phyloP scores from a whole-genome alignment of 1,284 basidiomycete genomes.

The Ceratobasidium theobromae region DNA sequence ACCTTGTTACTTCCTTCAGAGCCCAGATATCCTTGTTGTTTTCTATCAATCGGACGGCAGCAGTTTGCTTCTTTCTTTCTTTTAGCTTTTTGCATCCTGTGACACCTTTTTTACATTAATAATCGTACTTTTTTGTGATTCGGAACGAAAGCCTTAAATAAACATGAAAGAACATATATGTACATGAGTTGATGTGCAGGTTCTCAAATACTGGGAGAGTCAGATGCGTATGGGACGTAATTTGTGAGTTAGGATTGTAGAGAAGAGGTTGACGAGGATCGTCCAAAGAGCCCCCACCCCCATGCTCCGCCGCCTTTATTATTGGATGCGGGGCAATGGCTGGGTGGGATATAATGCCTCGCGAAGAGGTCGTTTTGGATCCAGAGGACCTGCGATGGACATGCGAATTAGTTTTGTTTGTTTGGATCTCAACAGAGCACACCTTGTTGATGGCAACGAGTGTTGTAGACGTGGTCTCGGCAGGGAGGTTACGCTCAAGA shows the following conservation, averaged over 20 bases:
- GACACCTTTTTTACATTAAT: not conserved
- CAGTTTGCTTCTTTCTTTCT: not conserved
- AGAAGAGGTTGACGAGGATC: not conserved
- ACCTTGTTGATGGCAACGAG: constrained; percentile 24
- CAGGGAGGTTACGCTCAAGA: constrained; percentile 26
- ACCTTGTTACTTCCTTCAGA: not conserved
- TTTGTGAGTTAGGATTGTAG: not conserved
- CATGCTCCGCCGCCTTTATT: not conserved
- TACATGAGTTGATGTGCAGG: not conserved
- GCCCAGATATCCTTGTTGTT: not conserved
- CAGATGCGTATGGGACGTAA: not conserved
- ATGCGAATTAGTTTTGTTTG: not conserved
- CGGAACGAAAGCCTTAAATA: not conserved
- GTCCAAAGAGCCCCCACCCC: constrained; percentile 24
- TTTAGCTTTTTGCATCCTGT: not conserved
- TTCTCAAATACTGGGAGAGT: not conserved
- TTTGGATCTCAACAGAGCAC: not conserved
- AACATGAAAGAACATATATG: not conserved
- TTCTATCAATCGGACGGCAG: not conserved
- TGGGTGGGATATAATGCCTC: constrained; percentile 32
- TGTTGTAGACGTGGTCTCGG: constrained; percentile 27
- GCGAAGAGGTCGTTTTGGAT: constrained; percentile 37
- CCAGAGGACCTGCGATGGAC: constrained; percentile 31
- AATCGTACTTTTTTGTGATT: not conserved
- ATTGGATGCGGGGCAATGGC: not conserved